A percentile compares a stretch with the other conserved stretches of the same genome.
phyloP scores from a whole-genome alignment of 78 protist species.

The Dictyostelium citrinum region DNA sequence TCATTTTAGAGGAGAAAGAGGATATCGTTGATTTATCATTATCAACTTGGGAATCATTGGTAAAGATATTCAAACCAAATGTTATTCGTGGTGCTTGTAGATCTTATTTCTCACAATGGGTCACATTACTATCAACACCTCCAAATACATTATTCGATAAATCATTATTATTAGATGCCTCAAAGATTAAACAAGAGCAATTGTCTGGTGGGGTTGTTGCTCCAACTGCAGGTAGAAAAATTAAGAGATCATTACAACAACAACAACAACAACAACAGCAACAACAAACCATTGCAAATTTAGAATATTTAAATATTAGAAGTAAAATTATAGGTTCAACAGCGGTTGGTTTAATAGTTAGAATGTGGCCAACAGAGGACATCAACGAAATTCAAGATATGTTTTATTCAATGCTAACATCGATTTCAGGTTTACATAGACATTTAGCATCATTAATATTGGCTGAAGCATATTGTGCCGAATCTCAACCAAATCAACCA shows the following conservation, averaged over 20 bases:
- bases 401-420: background rate
- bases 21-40: conserved; percentile 66
- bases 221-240: background rate
- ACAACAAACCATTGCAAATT: conserved; percentile 2
- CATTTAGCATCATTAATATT: conserved; percentile 46
- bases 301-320: conserved; percentile 13
- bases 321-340: conserved; percentile 34
- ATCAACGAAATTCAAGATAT: conserved; percentile 6
- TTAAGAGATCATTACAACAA: background rate
- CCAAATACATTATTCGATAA: conserved; percentile 18
- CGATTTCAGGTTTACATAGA: conserved; percentile 21
- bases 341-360: conserved; percentile 25
- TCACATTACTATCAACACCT: conserved; percentile 24
- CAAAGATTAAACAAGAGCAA: background rate
- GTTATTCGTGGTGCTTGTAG: conserved; percentile 26
- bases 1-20: conserved; percentile 49
- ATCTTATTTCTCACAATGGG: conserved; percentile 33
- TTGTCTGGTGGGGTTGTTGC: background rate
- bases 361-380: conserved; percentile 43
- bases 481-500: background rate
- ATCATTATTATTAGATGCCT: background rate
- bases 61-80: conserved; percentile 8
- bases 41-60: conserved; percentile 27
- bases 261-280: background rate
- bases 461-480: background rate